Evolutionary conservation across 1,284 basidiomycete species (phyloP).

Genomic region (Wallemia mellicola): DNA sequence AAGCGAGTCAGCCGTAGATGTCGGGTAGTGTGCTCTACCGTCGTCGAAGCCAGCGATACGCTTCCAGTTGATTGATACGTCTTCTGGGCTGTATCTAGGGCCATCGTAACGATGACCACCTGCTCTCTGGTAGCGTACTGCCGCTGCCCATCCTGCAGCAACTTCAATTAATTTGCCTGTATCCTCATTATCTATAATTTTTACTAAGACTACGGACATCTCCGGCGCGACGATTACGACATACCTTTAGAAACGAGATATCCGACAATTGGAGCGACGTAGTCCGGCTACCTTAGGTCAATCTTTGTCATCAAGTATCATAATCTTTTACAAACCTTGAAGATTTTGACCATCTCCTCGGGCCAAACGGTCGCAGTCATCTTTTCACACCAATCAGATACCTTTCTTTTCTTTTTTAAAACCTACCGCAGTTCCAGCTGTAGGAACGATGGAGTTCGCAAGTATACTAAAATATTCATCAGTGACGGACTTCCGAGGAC

Average conservation of each 20-base stretch:
- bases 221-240: constrained; percentile 1
- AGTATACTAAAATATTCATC: constrained; percentile 28
- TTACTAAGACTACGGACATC: background rate
- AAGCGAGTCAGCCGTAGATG: constrained; percentile 37
- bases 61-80: constrained; percentile 44
- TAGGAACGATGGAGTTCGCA: constrained; percentile 64
- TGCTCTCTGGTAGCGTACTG: constrained; percentile 75
- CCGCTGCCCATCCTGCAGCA: constrained; percentile 69
- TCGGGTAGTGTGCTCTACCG: constrained; percentile 44
- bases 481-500: background rate
- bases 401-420: background rate
- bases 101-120: constrained; percentile 66
- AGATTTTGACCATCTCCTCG: constrained; percentile 74
- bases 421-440: constrained; percentile 45
- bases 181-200: constrained; percentile 29
- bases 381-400: constrained; percentile 1
- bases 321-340: constrained; percentile 28
- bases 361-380: constrained; percentile 74
- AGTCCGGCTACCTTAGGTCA: constrained; percentile 36
- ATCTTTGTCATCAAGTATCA: background rate
- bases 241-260: constrained; percentile 52
- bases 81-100: constrained; percentile 44
- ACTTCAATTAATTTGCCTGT: constrained; percentile 62
- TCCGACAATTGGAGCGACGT: constrained; percentile 64
- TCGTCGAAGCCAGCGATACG: constrained; percentile 56